Conservation (phyloP, 2,329 filamentous ascomycete genomes). For the Colletotrichum chrysophilum region DNA sequence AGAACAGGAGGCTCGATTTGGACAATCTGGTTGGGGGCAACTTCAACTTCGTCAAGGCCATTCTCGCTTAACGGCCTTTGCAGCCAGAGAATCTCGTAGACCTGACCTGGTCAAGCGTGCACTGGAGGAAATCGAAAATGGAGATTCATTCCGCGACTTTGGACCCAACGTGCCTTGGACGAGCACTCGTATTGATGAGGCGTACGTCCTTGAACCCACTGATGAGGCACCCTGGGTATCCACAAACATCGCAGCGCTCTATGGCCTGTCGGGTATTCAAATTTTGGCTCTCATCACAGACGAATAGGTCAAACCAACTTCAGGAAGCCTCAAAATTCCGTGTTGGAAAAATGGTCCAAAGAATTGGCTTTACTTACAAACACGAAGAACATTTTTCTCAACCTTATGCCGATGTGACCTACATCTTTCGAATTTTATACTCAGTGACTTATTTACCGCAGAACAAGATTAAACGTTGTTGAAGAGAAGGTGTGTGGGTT, state of each 20-base stretch:
- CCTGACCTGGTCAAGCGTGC: constrained; percentile 52
- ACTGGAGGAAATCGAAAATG: constrained; percentile 57
- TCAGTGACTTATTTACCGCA: neutral
- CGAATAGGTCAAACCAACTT: no score
- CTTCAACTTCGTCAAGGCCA: constrained; percentile 59
- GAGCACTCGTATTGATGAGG: constrained; percentile 44
- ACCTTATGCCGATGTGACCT: no score
- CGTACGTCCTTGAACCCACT: constrained; percentile 48
- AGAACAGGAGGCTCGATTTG: constrained; percentile 60
- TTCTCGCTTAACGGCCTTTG: constrained; percentile 62
- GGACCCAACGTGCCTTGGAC: constrained; percentile 34
- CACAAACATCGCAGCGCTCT: constrained; percentile 62
- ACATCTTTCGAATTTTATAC: neutral
- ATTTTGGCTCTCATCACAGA: constrained; percentile 48
- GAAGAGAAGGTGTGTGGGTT: neutral
- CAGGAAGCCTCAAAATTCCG: no score
- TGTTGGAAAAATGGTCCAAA: no score
- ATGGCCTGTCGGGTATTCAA: constrained; percentile 62
- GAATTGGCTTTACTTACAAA: no score
- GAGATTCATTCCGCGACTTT: constrained; percentile 46
- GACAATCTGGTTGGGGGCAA: constrained; percentile 46
- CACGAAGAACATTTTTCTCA: no score
- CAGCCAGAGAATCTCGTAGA: constrained; percentile 47
- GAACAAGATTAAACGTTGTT: neutral
- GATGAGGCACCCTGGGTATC: constrained; percentile 63